Conservation (phyloP, 2,329 filamentous ascomycete species). For the Elsinoe necatrix region DNA sequence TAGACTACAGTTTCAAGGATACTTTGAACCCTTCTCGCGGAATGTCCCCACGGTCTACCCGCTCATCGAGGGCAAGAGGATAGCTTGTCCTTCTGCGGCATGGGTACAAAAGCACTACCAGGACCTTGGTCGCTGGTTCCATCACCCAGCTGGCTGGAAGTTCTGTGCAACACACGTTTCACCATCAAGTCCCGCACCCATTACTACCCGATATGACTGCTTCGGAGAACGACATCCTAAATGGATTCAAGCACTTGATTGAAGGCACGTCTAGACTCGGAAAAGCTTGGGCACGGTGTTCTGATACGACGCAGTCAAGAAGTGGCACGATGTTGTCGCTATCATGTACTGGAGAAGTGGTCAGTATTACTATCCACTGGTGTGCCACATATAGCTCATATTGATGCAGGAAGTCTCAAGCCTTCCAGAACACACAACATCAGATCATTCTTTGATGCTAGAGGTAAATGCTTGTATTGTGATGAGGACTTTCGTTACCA, state of each 20-base stretch:
- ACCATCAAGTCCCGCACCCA: not conserved
- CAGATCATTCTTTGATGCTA: not conserved
- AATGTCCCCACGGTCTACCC: not conserved
- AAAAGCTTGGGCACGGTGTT: not conserved
- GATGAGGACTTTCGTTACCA: not conserved
- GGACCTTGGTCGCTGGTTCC: not conserved
- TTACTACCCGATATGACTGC: not conserved
- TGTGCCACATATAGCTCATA: not conserved
- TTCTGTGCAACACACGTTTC: not conserved
- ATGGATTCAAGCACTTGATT: not conserved
- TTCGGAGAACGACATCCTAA: not conserved
- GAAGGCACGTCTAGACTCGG: not conserved
- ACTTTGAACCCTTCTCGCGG: not conserved
- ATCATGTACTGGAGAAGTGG: slow-evolving; percentile 6
- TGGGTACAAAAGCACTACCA: not conserved
- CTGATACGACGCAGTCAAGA: not conserved
- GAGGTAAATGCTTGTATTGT: not conserved
- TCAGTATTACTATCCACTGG: not conserved
- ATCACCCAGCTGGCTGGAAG: not conserved
- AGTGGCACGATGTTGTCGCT: not conserved
- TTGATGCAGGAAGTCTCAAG: not conserved
- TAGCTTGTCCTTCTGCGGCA: no score
- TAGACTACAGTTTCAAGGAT: slow-evolving; percentile 3
- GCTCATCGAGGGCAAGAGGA: no score
- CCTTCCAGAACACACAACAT: not conserved